Base-by-base conservation (phyloP, 495 filamentous ascomycete species). In the Penicillium egyptiacum region DNA sequence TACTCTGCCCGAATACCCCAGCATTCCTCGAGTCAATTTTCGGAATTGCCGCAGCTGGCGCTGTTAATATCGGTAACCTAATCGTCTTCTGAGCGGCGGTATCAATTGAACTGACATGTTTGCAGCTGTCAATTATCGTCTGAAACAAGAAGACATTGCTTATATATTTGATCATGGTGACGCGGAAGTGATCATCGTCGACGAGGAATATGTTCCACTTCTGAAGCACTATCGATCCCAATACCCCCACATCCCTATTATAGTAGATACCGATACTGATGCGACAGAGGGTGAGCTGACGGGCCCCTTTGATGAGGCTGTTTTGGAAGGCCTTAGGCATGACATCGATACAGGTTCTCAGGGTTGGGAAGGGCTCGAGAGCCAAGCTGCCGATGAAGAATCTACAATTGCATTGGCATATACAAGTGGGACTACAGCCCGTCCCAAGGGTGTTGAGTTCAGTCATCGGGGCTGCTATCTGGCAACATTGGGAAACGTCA, bases 21-120 rank as follows among this genome's bases (percentile, higher is more conserved):
- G 94, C 91, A 0, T 97, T 97, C 68, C 75, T 98, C 19, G 93
- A 98, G 72, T 79, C 83, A 2, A 87, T 97, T 47, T 98, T 92
- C 63, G 94, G 89, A 6, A 89, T 97, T 65, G 86, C 84, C 2
- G 94, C 92, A 22, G 92, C 90, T 3, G 91, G 91, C 8, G 90
- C 77, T 10, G 81, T 96, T 10, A 87, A 90, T 61, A 86, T 96
- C 57, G 84, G 81, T 85, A 62, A 55, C 65, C 20, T 26, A 10
- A 20, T 16, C 53, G 7, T 28, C 16, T 12, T 4, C 22, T n/a
- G 14, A 12, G 4, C 30, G 41, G 20, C 20, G 33, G 1, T 10
- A 7, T 16, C 22, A 4, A 20, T 20, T 25, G 19, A 25, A 11
- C 42, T 60, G 17, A 55, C 51, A 48, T 17, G 26, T n/a, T 25